Base-by-base conservation (phyloP, 768 basidiomycete species). In the Panaeolus papilionaceus region DNA sequence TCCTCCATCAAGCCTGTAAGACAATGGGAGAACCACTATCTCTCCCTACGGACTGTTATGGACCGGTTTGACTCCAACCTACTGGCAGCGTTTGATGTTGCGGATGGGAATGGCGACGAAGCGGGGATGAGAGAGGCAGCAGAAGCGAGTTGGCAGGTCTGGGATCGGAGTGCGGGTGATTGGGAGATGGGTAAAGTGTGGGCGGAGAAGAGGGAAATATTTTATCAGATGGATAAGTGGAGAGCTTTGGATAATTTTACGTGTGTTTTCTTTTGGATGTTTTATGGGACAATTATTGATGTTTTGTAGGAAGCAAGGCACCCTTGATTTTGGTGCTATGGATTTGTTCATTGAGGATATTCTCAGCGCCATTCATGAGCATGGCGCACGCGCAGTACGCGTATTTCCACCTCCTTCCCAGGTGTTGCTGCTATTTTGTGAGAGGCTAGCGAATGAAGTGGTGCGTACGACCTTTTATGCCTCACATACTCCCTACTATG, bases 121-220 rank as follows among this genome's bases (percentile, higher is more conserved):
- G 75, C 69, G 0, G 86, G 80, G 12, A 98, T 99, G 96, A 83
- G 84, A 64, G 89, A 92, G 64, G 92, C 90, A 0, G 94, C 96
- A 5, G 88, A 88, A 65, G 87, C 93, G 0, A 91, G 93, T 73
- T 98, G 95, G 95, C 88, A 92, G 69, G 88, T 98, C 0, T 92
- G 91, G 86, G 84, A 85, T 65, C 78, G 49, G 14, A 61, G 71
- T 14, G 66, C 68, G 12, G 76, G 81, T 11, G 92, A 94, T 66
- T 96, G 94, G 94, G 96, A 97, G 78, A 89, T 98, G 83, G 94
- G 94, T 0, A 91, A 94, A 70, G 91, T 96, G 18, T 99, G 97
- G 94, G 90, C 93, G 1, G 96, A 99, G 79, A 96, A 97, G 81
- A 82, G 92, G 54, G 96, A 97, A 76, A 89, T 98, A 23, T 95